Evolutionary conservation across 306 rosid genomes (phyloP).

Genomic region (Acacia acuminata): DNA sequence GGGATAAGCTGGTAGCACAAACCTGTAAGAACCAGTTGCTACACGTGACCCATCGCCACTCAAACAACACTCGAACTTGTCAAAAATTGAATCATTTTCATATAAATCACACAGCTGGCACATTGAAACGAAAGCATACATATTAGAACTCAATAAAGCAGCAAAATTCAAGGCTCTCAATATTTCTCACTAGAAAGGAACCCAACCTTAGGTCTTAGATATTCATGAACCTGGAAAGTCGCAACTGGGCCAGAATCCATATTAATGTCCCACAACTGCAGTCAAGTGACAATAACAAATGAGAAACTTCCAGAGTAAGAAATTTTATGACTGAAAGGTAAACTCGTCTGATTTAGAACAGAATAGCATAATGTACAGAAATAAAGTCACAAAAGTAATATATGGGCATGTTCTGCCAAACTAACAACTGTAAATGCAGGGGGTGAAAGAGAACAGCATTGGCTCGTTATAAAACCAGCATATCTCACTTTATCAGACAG

Average conservation of each 20-base stretch:
- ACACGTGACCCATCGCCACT: slow-evolving; percentile 94
- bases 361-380: slow-evolving; percentile 1
- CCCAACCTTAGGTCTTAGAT: slow-evolving; percentile 94
- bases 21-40: slow-evolving; percentile 98
- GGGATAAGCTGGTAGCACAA: slow-evolving; percentile 21
- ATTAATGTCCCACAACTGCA: slow-evolving; percentile 96
- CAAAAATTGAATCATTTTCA: slow-evolving; percentile 96
- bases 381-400: background rate
- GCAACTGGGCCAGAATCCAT: slow-evolving; percentile 98
- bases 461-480: background rate
- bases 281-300: slow-evolving; percentile 24
- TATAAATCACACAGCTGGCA: slow-evolving; percentile 94
- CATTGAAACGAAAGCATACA: slow-evolving; percentile 19
- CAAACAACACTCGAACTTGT: slow-evolving; percentile 94
- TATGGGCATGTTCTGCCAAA: slow-evolving; percentile 9
- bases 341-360: background rate
- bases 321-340: background rate
- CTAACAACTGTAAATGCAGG: background rate
- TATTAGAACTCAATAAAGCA: slow-evolving; percentile 25
- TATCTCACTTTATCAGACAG: background rate
- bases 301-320: background rate
- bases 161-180: slow-evolving; percentile 26
- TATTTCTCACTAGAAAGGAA: slow-evolving; percentile 23
- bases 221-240: slow-evolving; percentile 95
- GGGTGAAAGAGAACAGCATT: background rate